phyloP scores from a whole-genome alignment of 805 yeast genomes.

The Wickerhamiella bombiphila region DNA sequence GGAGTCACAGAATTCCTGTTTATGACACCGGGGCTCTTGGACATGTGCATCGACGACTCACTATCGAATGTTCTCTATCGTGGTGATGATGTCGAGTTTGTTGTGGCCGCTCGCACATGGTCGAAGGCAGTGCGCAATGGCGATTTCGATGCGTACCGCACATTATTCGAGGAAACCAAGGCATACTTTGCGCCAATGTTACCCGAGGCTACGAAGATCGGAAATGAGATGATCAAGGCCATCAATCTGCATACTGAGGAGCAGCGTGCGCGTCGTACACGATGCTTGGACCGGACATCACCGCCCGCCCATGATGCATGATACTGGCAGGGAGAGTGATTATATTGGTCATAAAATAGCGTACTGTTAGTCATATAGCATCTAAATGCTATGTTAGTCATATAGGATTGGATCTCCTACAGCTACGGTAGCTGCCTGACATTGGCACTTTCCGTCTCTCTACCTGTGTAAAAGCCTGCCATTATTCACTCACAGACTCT shows the following conservation, averaged over 20 bases:
- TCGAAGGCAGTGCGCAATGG: conserved; percentile 64
- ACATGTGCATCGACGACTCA: conserved; percentile 63
- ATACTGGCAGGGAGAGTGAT: no score
- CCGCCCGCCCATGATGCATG: no score
- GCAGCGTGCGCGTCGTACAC: no score
- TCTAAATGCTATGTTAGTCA: no score
- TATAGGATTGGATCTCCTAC: no score
- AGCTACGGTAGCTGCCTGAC: no score
- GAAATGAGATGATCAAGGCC: conserved; percentile 73
- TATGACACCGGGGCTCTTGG: conserved; percentile 70
- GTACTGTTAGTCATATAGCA: no score
- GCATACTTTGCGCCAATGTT: conserved; percentile 74
- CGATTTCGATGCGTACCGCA: conserved; percentile 54
- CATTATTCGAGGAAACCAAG: conserved; percentile 66
- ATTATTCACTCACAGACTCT: no score
- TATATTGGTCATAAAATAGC: no score
- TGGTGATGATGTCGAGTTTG: conserved; percentile 83
- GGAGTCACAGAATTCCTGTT: conserved; percentile 91
- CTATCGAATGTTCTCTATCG: conserved; percentile 53
- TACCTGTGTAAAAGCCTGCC: no score
- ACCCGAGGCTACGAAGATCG: conserved; percentile 73
- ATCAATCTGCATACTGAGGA: conserved; percentile 17
- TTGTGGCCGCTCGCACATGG: conserved; percentile 82
- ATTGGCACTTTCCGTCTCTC: no score
- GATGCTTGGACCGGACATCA: no score